Conservation (phyloP, 768 basidiomycete genomes). For the Hypholoma sublateritium region DNA sequence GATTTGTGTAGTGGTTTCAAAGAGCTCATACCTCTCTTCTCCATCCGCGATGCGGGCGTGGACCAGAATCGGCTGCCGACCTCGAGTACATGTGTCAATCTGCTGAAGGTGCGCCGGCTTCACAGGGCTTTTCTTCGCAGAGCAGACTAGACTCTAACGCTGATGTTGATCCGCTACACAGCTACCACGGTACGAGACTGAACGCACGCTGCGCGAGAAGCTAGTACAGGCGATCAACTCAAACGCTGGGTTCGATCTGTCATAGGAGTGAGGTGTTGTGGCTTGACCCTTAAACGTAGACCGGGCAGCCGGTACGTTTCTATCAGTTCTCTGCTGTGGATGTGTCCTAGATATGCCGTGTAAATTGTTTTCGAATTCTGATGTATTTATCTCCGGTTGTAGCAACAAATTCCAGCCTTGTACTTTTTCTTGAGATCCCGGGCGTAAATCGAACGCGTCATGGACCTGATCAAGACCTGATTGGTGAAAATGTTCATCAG, state of each 20-base stretch:
- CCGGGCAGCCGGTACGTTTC: background rate
- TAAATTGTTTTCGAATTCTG: too few species aligned
- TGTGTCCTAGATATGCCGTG: background rate
- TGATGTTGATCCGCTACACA: constrained; percentile 21
- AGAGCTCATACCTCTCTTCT: constrained; percentile 85
- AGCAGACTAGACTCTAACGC: background rate
- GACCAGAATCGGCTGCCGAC: constrained; percentile 75
- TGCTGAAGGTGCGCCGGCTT: constrained; percentile 66
- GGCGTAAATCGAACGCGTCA: too few species aligned
- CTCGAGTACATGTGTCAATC: constrained; percentile 87
- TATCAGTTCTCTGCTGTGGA: background rate
- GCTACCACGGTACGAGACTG: constrained; percentile 72
- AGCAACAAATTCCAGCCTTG: too few species aligned
- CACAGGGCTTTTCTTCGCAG: background rate
- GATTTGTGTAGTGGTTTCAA: constrained; percentile 66
- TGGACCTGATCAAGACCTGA: too few species aligned
- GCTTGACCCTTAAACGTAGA: background rate
- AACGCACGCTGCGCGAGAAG: constrained; percentile 67
- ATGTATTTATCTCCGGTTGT: too few species aligned
- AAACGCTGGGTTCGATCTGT: constrained; percentile 91
- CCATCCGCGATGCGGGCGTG: constrained; percentile 76
- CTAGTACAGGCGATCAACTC: constrained; percentile 84
- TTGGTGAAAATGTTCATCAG: too few species aligned
- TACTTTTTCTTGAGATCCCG: too few species aligned
- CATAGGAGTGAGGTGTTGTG: constrained; percentile 35